Evolutionary conservation across 805 yeast species (phyloP).

Genomic region (Candida arabinofermentans): DNA sequence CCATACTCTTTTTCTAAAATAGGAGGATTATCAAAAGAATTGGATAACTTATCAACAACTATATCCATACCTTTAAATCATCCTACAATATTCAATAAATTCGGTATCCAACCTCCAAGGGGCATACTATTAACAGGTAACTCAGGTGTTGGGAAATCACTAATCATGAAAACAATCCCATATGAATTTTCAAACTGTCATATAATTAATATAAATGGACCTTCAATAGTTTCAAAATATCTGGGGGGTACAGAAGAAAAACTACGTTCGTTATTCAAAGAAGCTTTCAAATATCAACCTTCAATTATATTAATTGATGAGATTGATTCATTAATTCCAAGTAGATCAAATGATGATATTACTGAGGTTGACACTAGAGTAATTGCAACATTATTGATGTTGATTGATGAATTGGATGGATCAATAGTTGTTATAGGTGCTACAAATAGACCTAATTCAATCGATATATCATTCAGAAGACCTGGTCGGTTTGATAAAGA

Average conservation of each 20-base stretch:
- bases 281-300: constrained; percentile 85
- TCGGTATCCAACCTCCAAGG: constrained; percentile 89
- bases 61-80: constrained; percentile 77
- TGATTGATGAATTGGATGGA: constrained; percentile 75
- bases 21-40: constrained; percentile 75
- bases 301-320: constrained; percentile 88
- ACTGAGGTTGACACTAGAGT: constrained; percentile 90
- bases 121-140: constrained; percentile 95
- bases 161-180: constrained; percentile 81
- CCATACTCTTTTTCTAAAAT: constrained; percentile 38
- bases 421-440: constrained; percentile 78
- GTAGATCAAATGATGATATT: constrained; percentile 74
- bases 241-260: constrained; percentile 91
- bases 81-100: constrained; percentile 72
- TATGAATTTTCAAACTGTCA: constrained; percentile 71
- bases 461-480: constrained; percentile 86
- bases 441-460: constrained; percentile 85
- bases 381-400: constrained; percentile 79
- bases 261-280: constrained; percentile 75
- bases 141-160: constrained; percentile 95
- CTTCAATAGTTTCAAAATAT: constrained; percentile 88
- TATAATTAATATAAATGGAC: constrained; percentile 81
- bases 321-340: constrained; percentile 88
- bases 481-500: constrained; percentile 95
- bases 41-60: constrained; percentile 56